Evolutionary conservation across 2,329 filamentous ascomycete genomes (phyloP).

Genomic region (Phoma sp.): DNA sequence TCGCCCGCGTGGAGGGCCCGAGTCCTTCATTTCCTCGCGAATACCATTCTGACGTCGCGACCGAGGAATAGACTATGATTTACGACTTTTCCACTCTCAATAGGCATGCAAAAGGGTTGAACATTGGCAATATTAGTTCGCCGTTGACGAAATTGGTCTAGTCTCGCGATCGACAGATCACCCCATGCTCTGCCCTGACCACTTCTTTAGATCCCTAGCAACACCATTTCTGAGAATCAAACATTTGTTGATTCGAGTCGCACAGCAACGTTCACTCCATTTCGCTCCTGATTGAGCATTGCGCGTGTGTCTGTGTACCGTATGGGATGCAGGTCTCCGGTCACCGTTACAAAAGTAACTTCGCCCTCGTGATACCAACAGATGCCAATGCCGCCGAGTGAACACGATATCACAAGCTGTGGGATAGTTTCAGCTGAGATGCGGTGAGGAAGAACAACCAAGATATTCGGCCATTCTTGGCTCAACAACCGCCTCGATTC

Average conservation of each 20-base stretch:
- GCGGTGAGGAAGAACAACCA: background rate
- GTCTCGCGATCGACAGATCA: slow-evolving; percentile 12
- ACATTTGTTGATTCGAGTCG: slow-evolving; percentile 1
- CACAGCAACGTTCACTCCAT: slow-evolving; percentile 1
- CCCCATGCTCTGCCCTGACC: slow-evolving; percentile 2
- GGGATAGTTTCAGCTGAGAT: background rate
- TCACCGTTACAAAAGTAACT: background rate
- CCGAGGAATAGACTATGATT: background rate
- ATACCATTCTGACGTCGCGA: background rate
- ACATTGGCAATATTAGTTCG: background rate
- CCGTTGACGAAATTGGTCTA: slow-evolving; percentile 7
- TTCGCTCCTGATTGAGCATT: background rate
- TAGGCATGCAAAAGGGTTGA: background rate
- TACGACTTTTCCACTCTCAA: background rate
- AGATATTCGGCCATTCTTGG: slow-evolving; percentile 8
- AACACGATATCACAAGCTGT: background rate
- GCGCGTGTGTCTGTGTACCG: background rate
- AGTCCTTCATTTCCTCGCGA: background rate
- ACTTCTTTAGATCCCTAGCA: slow-evolving; percentile 1
- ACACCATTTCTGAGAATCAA: background rate
- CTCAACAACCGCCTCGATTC: background rate
- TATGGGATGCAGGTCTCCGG: background rate
- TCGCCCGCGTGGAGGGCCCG: background rate
- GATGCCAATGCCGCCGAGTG: background rate
- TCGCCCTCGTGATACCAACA: background rate